phyloP scores from a whole-genome alignment of 208 protist species.

The Leishmania tropica region DNA sequence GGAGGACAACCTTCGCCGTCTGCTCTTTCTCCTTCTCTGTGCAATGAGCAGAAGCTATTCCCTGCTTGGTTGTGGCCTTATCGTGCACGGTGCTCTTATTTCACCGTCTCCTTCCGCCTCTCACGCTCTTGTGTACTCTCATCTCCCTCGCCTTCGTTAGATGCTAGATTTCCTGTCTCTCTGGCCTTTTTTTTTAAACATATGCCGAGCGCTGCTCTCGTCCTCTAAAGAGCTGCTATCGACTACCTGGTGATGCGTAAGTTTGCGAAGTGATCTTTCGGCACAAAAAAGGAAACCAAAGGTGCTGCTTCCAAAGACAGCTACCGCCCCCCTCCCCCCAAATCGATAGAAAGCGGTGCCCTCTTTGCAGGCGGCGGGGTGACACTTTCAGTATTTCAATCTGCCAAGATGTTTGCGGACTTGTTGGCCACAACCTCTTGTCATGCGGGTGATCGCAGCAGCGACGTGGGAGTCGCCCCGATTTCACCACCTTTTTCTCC shows the following conservation, averaged over 20 bases:
- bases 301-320: neutral
- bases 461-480: neutral
- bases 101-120: neutral
- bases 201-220: neutral
- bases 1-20: neutral
- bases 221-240: neutral
- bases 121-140: neutral
- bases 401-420: conserved; percentile 17
- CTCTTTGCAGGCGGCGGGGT: neutral
- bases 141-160: neutral
- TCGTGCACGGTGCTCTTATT: neutral
- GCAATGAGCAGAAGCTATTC: neutral
- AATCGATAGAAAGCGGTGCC: neutral
- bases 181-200: neutral
- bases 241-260: neutral
- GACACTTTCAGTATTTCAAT: neutral
- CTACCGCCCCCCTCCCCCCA: neutral
- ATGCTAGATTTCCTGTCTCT: neutral
- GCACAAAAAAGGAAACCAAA: neutral
- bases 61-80: neutral
- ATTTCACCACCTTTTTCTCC: neutral
- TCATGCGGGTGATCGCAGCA: neutral
- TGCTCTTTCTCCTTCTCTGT: neutral
- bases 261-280: neutral
- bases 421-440: conserved; percentile 16